A percentile compares a stretch with the other conserved stretches of the same genome.
These are phyloP conservation scores for Dendrobium catenatum DNA, from an alignment of 106 monocot genomes.

Conservation along the genomic window DNA sequence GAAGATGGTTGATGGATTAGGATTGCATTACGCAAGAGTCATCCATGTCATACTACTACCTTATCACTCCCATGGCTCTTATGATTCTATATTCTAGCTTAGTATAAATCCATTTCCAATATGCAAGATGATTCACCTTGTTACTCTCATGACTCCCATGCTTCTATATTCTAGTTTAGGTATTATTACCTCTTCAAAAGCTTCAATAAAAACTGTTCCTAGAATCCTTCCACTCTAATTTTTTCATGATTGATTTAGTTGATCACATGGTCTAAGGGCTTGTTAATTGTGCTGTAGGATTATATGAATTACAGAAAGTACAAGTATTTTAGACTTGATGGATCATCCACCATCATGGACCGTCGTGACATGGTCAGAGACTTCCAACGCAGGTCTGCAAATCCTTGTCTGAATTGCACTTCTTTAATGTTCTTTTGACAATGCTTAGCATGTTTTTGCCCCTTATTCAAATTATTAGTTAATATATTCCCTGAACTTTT, in stretches of 20 bases:
- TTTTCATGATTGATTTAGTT: neutral
- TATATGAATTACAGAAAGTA: slow-evolving; percentile 99
- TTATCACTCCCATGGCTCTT: neutral
- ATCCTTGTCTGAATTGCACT: neutral
- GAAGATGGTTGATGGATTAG: neutral
- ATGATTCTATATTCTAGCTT: neutral
- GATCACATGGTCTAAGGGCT: neutral
- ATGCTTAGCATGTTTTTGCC: neutral
- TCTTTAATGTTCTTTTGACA: neutral
- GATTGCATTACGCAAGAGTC: neutral
- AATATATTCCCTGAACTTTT: neutral
- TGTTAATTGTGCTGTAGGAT: slow-evolving; percentile 52
- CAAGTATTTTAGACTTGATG: slow-evolving; percentile 95
- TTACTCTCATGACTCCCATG: neutral
- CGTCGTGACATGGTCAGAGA: slow-evolving; percentile 98
- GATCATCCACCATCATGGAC: slow-evolving; percentile 77
- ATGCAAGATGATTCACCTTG: neutral
- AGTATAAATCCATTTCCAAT: neutral
- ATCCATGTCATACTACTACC: neutral
- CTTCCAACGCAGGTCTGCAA: slow-evolving; percentile 67
- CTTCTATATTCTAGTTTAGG: neutral
- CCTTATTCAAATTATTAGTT: neutral
- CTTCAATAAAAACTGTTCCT: neutral
- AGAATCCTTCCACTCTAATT: neutral
- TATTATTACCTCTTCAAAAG: neutral